Base-by-base conservation (phyloP, 805 yeast genomes). In the Clavispora phyllophila region DNA sequence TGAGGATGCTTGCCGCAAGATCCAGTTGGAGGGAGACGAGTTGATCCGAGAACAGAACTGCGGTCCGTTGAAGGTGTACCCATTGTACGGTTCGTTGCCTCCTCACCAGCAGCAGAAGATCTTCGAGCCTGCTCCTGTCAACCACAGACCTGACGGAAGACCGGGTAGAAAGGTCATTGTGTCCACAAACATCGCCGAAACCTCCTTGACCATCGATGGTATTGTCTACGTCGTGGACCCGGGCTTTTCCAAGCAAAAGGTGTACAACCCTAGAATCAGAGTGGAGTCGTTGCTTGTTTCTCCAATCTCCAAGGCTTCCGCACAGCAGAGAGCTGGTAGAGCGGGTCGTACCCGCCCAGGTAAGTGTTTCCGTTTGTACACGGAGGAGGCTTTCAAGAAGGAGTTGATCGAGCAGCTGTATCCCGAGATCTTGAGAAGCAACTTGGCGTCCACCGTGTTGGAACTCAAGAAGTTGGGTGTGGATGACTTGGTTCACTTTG, bases 311-410 rank as follows among this genome's bases (percentile, higher is more conserved):
- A 90, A 89, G 67, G 99, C 99, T 0, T 83, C 95, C 37, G 96
- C 99, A 1, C 96, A 91, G 67, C 99, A 91, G 67, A 81, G 99
- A 66, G 98, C 98, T 27, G 99, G 99, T 78, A 87, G 99, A 78
- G 99, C 99, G 43, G 99, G 99, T 71, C 91, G 99, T 79, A 91
- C 97, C 6, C 80, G 96, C 58, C 96, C 98, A 13, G 99, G 99
- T 60, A 91, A 93, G 65, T 91, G 97, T 67, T 91, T 91, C 78
- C 77, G 99, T 60, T 73, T 91, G 42, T 91, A 91, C 68, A 93
- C 99, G 1, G 97, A 93, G 62, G 97, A 89, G 56, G 97, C 98
- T 1, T 91, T 88, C 73, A 81, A 88, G 60, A 85, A 87, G 60
- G 98, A 93, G 63, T 74, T 91, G 56, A 86, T 88, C 49, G 96